These are phyloP conservation scores for Penicillium canescens DNA, from an alignment of 495 filamentous ascomycete species.

Conservation along the genomic window DNA sequence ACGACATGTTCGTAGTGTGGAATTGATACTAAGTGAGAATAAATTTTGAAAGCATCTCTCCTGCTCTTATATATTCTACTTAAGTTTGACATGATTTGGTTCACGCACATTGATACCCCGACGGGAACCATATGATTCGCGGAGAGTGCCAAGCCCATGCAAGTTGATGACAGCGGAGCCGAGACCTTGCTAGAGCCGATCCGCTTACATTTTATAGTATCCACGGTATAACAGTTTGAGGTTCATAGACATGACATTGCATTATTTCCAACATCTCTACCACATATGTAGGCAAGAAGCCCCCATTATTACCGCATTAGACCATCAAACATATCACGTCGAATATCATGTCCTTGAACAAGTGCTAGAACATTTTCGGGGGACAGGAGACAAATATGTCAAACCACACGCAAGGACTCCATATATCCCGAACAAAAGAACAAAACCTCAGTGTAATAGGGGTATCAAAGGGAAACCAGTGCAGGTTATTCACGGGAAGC, in stretches of 20 bases:
- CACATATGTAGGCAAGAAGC: not conserved
- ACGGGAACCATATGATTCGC: too few species aligned
- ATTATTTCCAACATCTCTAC: constrained; percentile 2
- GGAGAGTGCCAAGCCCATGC: too few species aligned
- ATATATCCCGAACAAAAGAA: not conserved
- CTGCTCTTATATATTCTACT: too few species aligned
- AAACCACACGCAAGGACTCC: not conserved
- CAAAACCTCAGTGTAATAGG: constrained; percentile 17
- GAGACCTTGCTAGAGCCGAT: too few species aligned
- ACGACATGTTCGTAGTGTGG: too few species aligned
- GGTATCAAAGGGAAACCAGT: constrained; percentile 23
- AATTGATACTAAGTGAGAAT: too few species aligned
- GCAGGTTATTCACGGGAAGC: constrained; percentile 19
- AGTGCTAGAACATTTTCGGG: not conserved
- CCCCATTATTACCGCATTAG: constrained; percentile 5
- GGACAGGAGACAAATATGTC: not conserved
- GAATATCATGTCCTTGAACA: not conserved
- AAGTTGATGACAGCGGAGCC: too few species aligned
- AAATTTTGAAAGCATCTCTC: too few species aligned
- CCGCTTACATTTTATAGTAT: too few species aligned
- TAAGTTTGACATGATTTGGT: too few species aligned
- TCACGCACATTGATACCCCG: too few species aligned
- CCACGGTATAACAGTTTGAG: not conserved
- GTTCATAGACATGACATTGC: not conserved
- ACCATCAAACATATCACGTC: not conserved